Percentiles rank a stretch among this genome's conserved stretches.
phyloP scores from a whole-genome alignment of 495 filamentous ascomycete species.

The Lasiosphaeria hispida region DNA sequence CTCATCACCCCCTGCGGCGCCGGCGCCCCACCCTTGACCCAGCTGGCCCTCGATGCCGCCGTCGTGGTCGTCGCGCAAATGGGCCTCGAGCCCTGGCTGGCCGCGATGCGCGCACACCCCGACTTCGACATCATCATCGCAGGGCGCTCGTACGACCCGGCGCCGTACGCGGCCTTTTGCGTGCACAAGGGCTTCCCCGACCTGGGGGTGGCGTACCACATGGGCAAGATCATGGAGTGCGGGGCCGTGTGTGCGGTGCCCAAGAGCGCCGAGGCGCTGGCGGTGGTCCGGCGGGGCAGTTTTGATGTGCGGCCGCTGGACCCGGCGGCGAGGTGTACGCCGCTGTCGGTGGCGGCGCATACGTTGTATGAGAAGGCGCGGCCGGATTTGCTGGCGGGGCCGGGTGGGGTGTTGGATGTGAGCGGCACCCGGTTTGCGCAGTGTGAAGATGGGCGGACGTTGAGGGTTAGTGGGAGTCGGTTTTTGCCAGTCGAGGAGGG shows the following conservation, averaged over 20 bases:
- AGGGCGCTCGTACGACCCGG: constrained; percentile 51
- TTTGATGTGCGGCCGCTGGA: constrained; percentile 44
- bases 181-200: constrained; percentile 12
- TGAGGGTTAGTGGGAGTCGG: constrained; percentile 37
- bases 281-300: constrained; percentile 38
- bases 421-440: constrained; percentile 37
- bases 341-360: constrained; percentile 47
- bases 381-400: constrained; percentile 45
- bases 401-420: constrained; percentile 46
- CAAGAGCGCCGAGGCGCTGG: constrained; percentile 39
- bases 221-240: constrained; percentile 57
- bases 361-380: constrained; percentile 52
- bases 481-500: constrained; percentile 26
- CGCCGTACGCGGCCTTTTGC: constrained; percentile 47
- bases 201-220: constrained; percentile 30
- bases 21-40: constrained; percentile 38
- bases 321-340: constrained; percentile 37
- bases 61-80: constrained; percentile 36
- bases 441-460: constrained; percentile 35
- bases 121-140: constrained; percentile 47
- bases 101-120: constrained; percentile 39
- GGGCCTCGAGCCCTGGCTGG: constrained; percentile 38
- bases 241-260: constrained; percentile 47
- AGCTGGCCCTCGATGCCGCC: constrained; percentile 37
- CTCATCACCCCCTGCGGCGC: constrained; percentile 26